Evolutionary conservation across 352 stramenopile species (phyloP).

Genomic region (Phytophthora aleatoria): DNA sequence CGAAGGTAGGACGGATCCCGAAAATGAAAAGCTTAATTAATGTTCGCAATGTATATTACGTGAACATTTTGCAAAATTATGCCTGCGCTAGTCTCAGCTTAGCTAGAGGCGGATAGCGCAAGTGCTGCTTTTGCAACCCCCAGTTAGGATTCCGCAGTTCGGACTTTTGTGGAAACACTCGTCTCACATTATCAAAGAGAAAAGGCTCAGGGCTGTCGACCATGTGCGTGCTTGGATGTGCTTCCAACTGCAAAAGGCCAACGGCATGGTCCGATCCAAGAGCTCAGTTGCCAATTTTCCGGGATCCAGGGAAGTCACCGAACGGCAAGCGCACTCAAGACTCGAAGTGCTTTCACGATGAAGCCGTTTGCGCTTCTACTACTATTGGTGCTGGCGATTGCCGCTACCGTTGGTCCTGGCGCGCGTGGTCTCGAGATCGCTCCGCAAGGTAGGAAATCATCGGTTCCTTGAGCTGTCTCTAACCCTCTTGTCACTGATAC

Average conservation of each 20-base stretch:
- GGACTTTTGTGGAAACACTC: background rate
- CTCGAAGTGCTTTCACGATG: conserved; percentile 9
- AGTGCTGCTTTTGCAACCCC: no score
- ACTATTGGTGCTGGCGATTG: conserved; percentile 19
- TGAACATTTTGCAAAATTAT: no score
- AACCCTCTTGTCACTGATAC: background rate
- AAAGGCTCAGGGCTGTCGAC: background rate
- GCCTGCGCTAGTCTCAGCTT: no score
- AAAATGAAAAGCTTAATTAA: background rate
- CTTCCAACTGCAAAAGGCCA: background rate
- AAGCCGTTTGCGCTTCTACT: conserved; percentile 19
- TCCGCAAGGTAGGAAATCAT: conserved; percentile 3
- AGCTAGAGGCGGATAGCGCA: no score
- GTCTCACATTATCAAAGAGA: background rate
- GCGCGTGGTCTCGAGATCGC: conserved; percentile 1
- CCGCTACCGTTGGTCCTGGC: no score
- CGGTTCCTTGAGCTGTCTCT: background rate
- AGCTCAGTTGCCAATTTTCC: conserved; percentile 29
- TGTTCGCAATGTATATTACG: background rate
- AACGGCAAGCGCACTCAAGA: conserved; percentile 1
- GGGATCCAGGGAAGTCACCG: background rate
- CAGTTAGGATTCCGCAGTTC: no score
- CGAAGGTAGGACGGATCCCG: background rate
- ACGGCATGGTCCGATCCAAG: background rate
- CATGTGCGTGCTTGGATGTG: background rate